Evolutionary conservation across 108 stramenopile species (phyloP).

Genomic region (Nitzschia sp.): DNA sequence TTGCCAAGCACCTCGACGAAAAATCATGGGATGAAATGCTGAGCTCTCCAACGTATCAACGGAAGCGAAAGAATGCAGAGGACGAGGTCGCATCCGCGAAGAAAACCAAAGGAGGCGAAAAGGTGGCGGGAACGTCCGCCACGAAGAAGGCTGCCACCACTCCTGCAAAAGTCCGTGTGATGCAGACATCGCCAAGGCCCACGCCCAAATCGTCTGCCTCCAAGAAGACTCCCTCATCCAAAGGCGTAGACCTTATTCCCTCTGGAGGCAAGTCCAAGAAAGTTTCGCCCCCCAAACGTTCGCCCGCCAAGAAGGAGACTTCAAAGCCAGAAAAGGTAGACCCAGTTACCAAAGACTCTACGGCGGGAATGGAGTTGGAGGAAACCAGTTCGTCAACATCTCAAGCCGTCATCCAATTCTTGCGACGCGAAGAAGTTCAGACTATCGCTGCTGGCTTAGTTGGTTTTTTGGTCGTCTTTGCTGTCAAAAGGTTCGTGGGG

Average conservation of each 20-base stretch:
- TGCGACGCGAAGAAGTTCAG: conserved; percentile 2
- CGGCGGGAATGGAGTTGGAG: background rate
- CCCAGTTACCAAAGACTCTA: background rate
- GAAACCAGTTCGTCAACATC: background rate
- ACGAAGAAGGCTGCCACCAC: background rate
- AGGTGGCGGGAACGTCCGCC: background rate
- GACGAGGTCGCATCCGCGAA: background rate
- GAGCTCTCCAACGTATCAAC: background rate
- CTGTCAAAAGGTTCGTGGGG: background rate
- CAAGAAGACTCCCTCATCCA: background rate
- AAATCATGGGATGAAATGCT: no score
- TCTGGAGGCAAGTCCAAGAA: background rate
- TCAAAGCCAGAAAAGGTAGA: background rate
- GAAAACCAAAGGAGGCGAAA: background rate
- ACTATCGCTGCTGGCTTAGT: background rate
- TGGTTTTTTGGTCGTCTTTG: background rate
- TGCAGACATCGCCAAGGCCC: no score
- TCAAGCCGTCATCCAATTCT: background rate
- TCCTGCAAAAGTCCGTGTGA: background rate
- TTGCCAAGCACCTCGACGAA: no score
- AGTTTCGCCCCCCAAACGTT: conserved; percentile 2
- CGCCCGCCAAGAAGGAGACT: background rate
- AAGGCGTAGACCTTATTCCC: no score
- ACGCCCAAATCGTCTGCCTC: background rate
- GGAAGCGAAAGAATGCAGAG: background rate